These are phyloP conservation scores for Rosellinia necatrix DNA, from an alignment of 2,329 filamentous ascomycete genomes.

Conservation along the genomic window DNA sequence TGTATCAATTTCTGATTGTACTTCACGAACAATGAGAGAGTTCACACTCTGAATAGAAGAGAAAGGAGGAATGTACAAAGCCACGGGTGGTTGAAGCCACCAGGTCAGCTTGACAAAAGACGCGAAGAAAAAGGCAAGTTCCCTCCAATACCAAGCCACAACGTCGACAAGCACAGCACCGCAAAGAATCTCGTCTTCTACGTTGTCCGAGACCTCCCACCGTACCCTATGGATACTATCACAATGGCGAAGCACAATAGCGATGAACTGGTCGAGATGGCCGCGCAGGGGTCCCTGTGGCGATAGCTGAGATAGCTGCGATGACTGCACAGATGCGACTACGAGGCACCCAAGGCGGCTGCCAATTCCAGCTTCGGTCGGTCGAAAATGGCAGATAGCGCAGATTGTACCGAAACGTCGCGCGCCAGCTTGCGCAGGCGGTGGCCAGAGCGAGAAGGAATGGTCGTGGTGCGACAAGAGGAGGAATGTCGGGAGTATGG, in stretches of 20 bases:
- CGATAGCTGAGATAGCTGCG: too few relatives aligned
- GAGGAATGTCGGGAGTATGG: not conserved
- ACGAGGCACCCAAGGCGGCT: not conserved
- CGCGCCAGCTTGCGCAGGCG: not conserved
- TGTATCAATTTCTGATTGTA: slow-evolving; percentile 46
- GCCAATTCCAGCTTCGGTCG: not conserved
- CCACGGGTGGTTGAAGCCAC: slow-evolving; percentile 38
- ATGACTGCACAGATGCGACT: slow-evolving; percentile 23
- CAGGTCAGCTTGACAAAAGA: slow-evolving; percentile 38
- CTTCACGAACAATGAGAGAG: slow-evolving; percentile 40
- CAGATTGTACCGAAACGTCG: not conserved
- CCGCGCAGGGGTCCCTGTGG: slow-evolving; percentile 14
- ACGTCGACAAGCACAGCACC: slow-evolving; percentile 30
- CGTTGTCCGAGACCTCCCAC: slow-evolving; percentile 37
- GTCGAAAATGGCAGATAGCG: not conserved
- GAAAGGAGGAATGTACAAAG: slow-evolving; percentile 43
- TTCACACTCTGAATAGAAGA: slow-evolving; percentile 36
- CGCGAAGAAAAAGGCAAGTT: slow-evolving; percentile 34
- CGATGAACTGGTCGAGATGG: slow-evolving; percentile 26
- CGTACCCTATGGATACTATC: slow-evolving; percentile 35
- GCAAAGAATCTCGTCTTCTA: slow-evolving; percentile 37
- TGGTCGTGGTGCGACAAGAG: not conserved
- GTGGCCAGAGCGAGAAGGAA: not conserved
- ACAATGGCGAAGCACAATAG: slow-evolving; percentile 31
- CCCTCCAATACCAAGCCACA: slow-evolving; percentile 36